Base-by-base conservation (phyloP, 202 grass and related monocot species). In the Dendrocalamus latiflorus region DNA sequence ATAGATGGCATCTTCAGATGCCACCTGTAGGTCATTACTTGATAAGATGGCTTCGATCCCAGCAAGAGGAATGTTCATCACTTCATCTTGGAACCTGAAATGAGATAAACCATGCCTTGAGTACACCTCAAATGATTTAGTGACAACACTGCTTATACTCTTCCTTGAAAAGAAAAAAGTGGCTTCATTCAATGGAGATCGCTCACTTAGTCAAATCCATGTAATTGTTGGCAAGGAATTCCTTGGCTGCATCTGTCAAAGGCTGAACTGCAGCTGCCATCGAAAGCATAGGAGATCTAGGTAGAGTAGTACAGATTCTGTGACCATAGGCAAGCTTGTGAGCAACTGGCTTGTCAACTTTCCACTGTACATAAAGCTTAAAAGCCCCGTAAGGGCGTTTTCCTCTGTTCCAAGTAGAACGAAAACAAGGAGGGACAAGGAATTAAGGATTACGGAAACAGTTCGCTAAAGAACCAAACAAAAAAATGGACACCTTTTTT, bases 281-380 rank as follows among this genome's bases (percentile, higher is more conserved):
- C 64, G 89, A 92, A 84, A 88, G 68, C 76, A 93, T 12, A 89
- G 96, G 8, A 93, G 89, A 68, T 98, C 93, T 74, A 95, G 85
- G 81, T 91, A 95, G 6, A 98, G 87, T 28, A 98, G 89, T 59
- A 91, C 93, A 48, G 93, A 98, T 38, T 95, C 96, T 49, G 96
- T 93, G 37, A 89, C 93, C 96, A 98, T 98, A 9, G 85, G 78
- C 65, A 91, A 85, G 81, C 83, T 93, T 86, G 87, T 89, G 55
- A 98, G 87, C 83, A 98, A 85, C 77, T 95, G 87, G 75, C 93
- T 83, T 62, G 90, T 89, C 71, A 95, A 79, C 85, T 95, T 95
- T 64, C 95, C 95, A 55, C 85, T 95, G 75, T 95, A 94, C 89
- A 93, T 98, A 88, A 93, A 98, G 65, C 90, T 94, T 74, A 98